Percentiles rank a stretch among this genome's conserved stretches.
Conservation (phyloP, 257 asterid species). For the Striga asiatica region DNA sequence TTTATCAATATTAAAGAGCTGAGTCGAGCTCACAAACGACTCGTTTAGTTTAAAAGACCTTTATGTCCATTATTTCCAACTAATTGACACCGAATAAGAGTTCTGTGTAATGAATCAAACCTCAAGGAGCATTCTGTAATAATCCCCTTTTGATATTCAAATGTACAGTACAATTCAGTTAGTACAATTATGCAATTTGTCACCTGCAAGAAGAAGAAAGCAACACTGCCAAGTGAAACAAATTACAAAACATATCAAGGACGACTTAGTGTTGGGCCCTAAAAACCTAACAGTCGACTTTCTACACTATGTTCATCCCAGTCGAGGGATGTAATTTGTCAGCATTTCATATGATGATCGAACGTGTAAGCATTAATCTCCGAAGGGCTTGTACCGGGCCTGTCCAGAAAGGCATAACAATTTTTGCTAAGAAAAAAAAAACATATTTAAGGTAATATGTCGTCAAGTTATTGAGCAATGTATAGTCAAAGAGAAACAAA, state of each 20-base stretch:
- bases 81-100: no score
- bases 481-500: not conserved
- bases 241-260: not conserved
- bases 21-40: no score
- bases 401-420: slow-evolving; percentile 23
- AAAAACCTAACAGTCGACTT: not conserved
- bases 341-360: slow-evolving; percentile 55
- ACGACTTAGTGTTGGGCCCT: not conserved
- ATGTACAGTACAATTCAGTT: no score
- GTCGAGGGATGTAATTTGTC: slow-evolving; percentile 7
- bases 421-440: not conserved
- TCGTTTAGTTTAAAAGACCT: no score
- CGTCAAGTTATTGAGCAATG: not conserved
- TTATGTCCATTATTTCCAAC: no score
- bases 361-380: slow-evolving; percentile 73
- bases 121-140: no score
- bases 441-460: not conserved
- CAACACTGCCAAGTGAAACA: not conserved
- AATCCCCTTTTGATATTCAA: not conserved
- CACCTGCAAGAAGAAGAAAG: not conserved
- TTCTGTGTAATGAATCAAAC: no score
- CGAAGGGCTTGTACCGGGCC: slow-evolving; percentile 95
- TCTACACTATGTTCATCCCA: not conserved
- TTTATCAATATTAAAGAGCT: no score
- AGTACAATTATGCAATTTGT: not conserved